Conservation (phyloP, 2,329 filamentous ascomycete species). For the Colletotrichum tofieldiae region DNA sequence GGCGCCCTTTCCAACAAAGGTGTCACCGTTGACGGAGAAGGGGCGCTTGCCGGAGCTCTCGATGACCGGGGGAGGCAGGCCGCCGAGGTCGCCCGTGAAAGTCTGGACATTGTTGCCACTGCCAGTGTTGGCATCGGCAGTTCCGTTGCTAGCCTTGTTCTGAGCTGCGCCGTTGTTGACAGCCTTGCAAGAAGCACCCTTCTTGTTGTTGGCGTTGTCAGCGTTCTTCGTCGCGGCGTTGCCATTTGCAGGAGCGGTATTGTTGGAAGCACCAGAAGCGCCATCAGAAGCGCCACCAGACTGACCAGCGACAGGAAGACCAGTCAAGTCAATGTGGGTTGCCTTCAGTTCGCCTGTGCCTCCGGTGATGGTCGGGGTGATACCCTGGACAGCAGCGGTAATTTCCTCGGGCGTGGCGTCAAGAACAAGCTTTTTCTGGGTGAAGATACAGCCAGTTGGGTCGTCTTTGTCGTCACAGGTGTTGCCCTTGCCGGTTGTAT, state of each 20-base stretch:
- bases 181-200: conserved; percentile 22
- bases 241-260: conserved; percentile 18
- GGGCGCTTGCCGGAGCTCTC: conserved; percentile 56
- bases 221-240: neutral
- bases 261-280: conserved; percentile 11
- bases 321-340: conserved; percentile 47
- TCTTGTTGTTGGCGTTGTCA: neutral
- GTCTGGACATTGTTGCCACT: conserved; percentile 58
- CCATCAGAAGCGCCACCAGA: conserved; percentile 27
- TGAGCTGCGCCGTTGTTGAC: conserved; percentile 23
- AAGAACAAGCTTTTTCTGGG: conserved; percentile 67
- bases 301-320: conserved; percentile 45
- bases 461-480: conserved; percentile 68
- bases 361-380: conserved; percentile 51
- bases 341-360: conserved; percentile 51
- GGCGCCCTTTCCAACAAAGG: conserved; percentile 65
- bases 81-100: conserved; percentile 62
- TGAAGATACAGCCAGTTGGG: conserved; percentile 70
- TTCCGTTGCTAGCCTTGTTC: conserved; percentile 30
- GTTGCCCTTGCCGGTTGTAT: conserved; percentile 64
- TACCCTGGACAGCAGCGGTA: conserved; percentile 58
- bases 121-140: conserved; percentile 40
- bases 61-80: conserved; percentile 59
- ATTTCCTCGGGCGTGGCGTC: conserved; percentile 70
- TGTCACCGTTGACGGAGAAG: conserved; percentile 69